Base-by-base conservation (phyloP, 2,329 filamentous ascomycete species). In the Venturia oleaginea region DNA sequence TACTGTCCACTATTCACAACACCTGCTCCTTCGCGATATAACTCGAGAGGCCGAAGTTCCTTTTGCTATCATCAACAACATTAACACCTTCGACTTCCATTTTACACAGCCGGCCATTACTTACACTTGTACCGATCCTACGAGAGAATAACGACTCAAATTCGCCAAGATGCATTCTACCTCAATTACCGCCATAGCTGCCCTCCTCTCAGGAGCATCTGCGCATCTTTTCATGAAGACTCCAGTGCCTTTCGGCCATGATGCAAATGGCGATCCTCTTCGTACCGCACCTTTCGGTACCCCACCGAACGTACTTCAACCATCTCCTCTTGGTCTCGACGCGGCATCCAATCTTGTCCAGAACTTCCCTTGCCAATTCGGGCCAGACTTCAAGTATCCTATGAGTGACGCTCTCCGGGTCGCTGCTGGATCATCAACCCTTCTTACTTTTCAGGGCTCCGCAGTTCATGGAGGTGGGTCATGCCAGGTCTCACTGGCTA, bases 381-480 rank as follows among this genome's bases (percentile, higher is more conserved):
- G 59, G 22, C 34, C 59, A 27, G 24, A 60, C 59, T 40, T 43
- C 37, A 40, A 60, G 27, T 60, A 60, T 22, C n/a, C 34, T 43
- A 27, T 43, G 37, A 19, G 15, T 8, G 34, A 42, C 6, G 59
- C 59, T 43, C 38, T n/a, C 3, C 19, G 27, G 43, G 37, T 60
- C n/a, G 34, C 59, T 27, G 59, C 37, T 43, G 59, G 59, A 42
- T 30, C n/a, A 1, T 40, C 34, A 43, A 60, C 59, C 13, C 34
- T 60, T 32, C 59, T 60, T 19, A 37, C 59, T 15, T 43, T 60
- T n/a, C 34, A 40, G 5, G 59, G 59, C n/a, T 42, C 80, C 43
- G 92, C 92, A 1, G 84, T 86, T 0, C 94, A 99, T 70, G 91
- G 91, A 13, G 94, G 94, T 59, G 94, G 94, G 0, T 94, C 90